Conservation (phyloP, 1,139 yeast species). For the Pneumocystis oryctolagi region DNA sequence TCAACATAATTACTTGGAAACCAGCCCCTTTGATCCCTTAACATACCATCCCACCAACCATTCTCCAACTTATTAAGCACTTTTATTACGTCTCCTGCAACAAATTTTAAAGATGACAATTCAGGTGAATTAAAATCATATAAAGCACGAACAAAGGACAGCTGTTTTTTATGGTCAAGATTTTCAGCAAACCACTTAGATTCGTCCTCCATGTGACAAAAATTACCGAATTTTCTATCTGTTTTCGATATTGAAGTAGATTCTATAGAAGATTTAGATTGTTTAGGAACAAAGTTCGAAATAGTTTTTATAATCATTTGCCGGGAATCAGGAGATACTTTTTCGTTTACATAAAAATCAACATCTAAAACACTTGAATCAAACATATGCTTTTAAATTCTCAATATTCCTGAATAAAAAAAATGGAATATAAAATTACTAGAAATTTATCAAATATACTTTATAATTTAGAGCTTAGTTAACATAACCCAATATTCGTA, state of each 20-base stretch:
- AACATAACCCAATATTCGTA: neutral
- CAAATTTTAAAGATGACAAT: slow-evolving; percentile 63
- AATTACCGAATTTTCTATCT: neutral
- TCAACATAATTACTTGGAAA: slow-evolving; percentile 24
- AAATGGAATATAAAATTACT: neutral
- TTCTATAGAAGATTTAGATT: neutral
- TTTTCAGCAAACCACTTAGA: neutral
- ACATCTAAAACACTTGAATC: neutral
- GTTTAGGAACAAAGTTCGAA: neutral
- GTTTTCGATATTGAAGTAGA: neutral
- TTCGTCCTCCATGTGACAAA: neutral
- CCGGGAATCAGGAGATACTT: neutral
- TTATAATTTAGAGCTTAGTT: neutral
- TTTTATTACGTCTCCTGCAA: slow-evolving; percentile 45
- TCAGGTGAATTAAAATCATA: slow-evolving; percentile 59
- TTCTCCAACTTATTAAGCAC: slow-evolving; percentile 38
- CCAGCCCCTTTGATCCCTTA: slow-evolving; percentile 24
- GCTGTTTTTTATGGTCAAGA: neutral
- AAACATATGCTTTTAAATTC: neutral
- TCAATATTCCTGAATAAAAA: neutral
- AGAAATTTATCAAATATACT: neutral
- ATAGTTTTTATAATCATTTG: neutral
- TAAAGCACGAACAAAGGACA: slow-evolving; percentile 44
- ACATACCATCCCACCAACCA: slow-evolving; percentile 28
- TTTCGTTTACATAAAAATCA: neutral